These are phyloP conservation scores for Trypanosoma brucei DNA, from an alignment of 208 protist genomes.

Conservation along the genomic window DNA sequence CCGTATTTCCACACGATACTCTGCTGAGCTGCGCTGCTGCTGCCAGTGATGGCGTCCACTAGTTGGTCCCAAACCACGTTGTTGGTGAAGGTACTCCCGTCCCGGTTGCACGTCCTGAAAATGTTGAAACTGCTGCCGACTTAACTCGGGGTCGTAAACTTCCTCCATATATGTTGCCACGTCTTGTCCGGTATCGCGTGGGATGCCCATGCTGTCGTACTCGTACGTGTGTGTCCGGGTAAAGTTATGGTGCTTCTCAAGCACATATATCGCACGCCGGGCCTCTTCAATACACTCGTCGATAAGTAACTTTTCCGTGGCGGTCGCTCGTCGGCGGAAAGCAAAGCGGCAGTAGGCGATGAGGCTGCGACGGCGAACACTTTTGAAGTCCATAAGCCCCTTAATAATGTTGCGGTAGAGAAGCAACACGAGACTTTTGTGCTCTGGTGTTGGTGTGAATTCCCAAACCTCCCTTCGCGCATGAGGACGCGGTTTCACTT, in stretches of 20 bases:
- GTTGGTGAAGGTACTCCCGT: constrained; percentile 62
- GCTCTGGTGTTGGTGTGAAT: constrained; percentile 59
- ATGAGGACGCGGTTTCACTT: constrained; percentile 14
- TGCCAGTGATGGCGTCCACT: constrained; percentile 70
- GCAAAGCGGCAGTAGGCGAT: constrained; percentile 78
- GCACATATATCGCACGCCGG: constrained; percentile 72
- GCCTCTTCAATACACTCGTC: constrained; percentile 88
- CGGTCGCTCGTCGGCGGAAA: constrained; percentile 64
- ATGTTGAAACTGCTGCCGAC: constrained; percentile 77
- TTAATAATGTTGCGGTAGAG: constrained; percentile 84
- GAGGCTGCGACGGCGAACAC: constrained; percentile 67
- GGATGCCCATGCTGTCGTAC: constrained; percentile 81
- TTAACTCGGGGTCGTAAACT: constrained; percentile 84
- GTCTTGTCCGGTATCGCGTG: constrained; percentile 86
- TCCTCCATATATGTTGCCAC: constrained; percentile 91
- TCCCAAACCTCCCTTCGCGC: constrained; percentile 54
- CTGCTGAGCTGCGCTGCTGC: constrained; percentile 43
- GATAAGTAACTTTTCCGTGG: constrained; percentile 85
- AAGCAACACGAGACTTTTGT: constrained; percentile 72
- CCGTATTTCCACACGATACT: constrained; percentile 65
- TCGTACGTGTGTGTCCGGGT: constrained; percentile 71
- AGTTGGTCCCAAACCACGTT: constrained; percentile 55
- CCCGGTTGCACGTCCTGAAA: constrained; percentile 82
- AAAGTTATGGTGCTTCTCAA: constrained; percentile 84
- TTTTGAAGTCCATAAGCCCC: constrained; percentile 73